Conservation (phyloP, 805 yeast genomes). For the Debaryomyces castellii region DNA sequence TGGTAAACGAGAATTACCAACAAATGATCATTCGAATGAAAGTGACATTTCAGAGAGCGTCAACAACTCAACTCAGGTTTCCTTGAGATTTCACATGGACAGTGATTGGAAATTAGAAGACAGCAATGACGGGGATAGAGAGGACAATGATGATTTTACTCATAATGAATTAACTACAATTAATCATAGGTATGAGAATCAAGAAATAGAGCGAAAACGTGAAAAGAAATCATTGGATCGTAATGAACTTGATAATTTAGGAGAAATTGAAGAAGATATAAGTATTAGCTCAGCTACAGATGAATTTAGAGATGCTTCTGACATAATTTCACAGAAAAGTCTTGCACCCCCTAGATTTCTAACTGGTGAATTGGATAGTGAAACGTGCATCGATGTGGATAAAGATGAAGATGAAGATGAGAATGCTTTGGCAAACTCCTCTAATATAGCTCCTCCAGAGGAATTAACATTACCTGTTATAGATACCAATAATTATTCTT, state of each 20-base stretch:
- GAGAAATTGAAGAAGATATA: neutral
- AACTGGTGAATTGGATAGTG: neutral
- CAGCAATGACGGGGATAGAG: conserved; percentile 39
- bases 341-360: conserved; percentile 17
- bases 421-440: conserved; percentile 42
- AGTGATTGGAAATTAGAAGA: conserved; percentile 38
- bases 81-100: conserved; percentile 32
- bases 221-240: neutral
- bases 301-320: conserved; percentile 20
- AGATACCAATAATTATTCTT: conserved; percentile 39
- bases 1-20: neutral
- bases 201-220: neutral
- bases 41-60: conserved; percentile 2
- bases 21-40: neutral
- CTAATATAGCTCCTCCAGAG: conserved; percentile 37
- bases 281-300: conserved; percentile 7
- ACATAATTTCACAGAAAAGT: conserved; percentile 13
- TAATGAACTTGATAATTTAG: neutral
- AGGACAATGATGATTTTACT: conserved; percentile 33
- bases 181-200: neutral
- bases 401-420: conserved; percentile 10
- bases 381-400: neutral
- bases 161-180: conserved; percentile 17
- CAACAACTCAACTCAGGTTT: conserved; percentile 15
- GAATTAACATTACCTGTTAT: conserved; percentile 38